phyloP scores from a whole-genome alignment of 2,329 filamentous ascomycete species.

The Rutstroemia sydowiana region DNA sequence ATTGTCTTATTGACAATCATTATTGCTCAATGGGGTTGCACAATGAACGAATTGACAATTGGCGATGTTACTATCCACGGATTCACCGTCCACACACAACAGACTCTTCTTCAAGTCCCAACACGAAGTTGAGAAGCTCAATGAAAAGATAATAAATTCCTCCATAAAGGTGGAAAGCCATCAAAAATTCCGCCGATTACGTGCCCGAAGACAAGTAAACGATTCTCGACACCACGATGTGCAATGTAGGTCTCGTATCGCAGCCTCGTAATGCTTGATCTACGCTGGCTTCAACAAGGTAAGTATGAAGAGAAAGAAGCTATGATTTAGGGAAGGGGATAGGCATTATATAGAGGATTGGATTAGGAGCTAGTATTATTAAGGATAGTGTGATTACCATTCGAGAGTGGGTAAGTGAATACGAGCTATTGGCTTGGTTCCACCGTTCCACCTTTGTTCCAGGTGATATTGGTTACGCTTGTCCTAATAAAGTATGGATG shows the following conservation, averaged over 20 bases:
- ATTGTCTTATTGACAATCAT: too few species aligned
- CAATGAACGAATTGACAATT: background rate
- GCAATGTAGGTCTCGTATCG: conserved; percentile 46
- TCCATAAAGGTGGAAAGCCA: conserved; percentile 20
- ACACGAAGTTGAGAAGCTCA: conserved; percentile 27
- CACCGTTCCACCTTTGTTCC: too few species aligned
- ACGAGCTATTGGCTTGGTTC: too few species aligned
- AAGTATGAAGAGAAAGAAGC: conserved; percentile 31
- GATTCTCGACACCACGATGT: conserved; percentile 44
- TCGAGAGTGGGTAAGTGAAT: too few species aligned
- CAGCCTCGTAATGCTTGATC: conserved; percentile 27
- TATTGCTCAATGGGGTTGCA: background rate
- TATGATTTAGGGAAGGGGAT: too few species aligned
- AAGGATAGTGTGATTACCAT: too few species aligned
- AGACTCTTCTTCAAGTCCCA: conserved; percentile 32
- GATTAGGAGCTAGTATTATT: too few species aligned
- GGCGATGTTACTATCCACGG: too few species aligned
- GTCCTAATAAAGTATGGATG: too few species aligned
- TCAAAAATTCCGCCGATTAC: conserved; percentile 32
- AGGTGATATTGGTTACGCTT: too few species aligned
- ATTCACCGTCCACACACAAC: background rate
- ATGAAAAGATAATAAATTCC: conserved; percentile 31
- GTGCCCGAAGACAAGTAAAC: conserved; percentile 31
- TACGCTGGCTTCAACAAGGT: conserved; percentile 28
- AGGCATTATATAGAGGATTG: too few species aligned